These are phyloP conservation scores for Simplicillium aogashimaense DNA, from an alignment of 2,329 filamentous ascomycete genomes.

Conservation along the genomic window DNA sequence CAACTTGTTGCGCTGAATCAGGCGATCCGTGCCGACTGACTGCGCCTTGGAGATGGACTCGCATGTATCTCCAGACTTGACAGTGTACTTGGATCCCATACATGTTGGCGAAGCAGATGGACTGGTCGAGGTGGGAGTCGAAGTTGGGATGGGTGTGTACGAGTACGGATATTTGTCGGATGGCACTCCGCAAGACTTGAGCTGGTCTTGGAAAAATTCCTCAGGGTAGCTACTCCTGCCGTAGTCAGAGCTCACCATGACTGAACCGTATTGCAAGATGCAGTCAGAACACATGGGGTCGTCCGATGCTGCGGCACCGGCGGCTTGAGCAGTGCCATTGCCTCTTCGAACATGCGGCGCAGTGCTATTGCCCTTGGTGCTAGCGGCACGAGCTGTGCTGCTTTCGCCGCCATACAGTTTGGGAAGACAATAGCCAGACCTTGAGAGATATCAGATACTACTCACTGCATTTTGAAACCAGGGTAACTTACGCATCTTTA, in stretches of 20 bases:
- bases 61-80: slow-evolving; percentile 1
- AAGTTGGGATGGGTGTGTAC: neutral
- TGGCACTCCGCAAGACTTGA: neutral
- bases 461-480: no score
- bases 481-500: neutral
- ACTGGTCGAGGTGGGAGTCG: neutral
- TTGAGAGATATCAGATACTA: neutral
- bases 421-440: neutral
- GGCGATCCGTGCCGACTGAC: neutral
- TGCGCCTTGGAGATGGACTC: slow-evolving; percentile 3
- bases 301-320: no score
- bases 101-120: neutral
- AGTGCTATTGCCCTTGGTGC: no score
- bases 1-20: slow-evolving; percentile 1
- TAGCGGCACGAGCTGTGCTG: neutral
- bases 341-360: no score
- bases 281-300: neutral
- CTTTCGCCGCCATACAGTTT: neutral
- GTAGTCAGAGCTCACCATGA: neutral
- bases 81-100: neutral
- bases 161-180: neutral
- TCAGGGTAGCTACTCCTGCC: neutral
- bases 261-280: neutral
- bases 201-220: neutral
- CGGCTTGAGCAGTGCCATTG: no score